Evolutionary conservation across 805 yeast species (phyloP).

Genomic region (Diddensiella caesifluorescens): DNA sequence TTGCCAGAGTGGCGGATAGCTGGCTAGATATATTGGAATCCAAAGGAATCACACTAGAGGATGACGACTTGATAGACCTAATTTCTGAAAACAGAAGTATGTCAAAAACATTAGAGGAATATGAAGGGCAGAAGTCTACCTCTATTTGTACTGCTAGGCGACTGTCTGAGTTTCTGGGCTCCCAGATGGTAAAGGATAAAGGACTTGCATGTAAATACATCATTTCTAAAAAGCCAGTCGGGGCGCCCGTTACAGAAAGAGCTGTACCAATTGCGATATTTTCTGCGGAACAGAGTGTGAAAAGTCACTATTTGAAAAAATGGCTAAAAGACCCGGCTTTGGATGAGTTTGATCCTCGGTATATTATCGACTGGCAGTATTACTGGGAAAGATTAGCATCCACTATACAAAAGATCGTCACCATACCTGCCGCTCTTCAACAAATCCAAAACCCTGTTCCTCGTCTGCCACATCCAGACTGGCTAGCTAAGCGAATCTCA

Average conservation of each 20-base stretch:
- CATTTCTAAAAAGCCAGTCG: conserved; percentile 74
- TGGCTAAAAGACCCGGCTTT: conserved; percentile 82
- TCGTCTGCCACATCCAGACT: conserved; percentile 86
- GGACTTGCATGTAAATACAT: conserved; percentile 94
- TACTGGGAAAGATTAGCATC: conserved; percentile 87
- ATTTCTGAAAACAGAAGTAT: conserved; percentile 95
- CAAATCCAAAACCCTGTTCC: conserved; percentile 88
- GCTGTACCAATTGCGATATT: conserved; percentile 96
- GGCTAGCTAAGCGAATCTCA: conserved; percentile 68
- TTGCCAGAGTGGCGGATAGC: conserved; percentile 87
- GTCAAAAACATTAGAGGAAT: conserved; percentile 87
- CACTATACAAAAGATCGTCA: conserved; percentile 87
- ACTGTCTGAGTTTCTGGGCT: conserved; percentile 90
- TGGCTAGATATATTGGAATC: conserved; percentile 94
- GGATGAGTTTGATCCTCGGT: conserved; percentile 79
- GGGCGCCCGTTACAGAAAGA: conserved; percentile 90
- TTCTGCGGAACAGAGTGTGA: conserved; percentile 69
- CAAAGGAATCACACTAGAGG: conserved; percentile 80
- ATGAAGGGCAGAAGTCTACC: conserved; percentile 85
- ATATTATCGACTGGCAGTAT: conserved; percentile 88
- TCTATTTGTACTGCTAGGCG: conserved; percentile 94
- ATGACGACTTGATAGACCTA: conserved; percentile 87
- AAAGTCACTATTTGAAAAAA: conserved; percentile 63
- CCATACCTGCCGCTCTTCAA: conserved; percentile 96
- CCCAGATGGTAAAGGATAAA: conserved; percentile 92